Conservation (phyloP, 1,284 basidiomycete genomes). For the Omphalotus olearius region DNA sequence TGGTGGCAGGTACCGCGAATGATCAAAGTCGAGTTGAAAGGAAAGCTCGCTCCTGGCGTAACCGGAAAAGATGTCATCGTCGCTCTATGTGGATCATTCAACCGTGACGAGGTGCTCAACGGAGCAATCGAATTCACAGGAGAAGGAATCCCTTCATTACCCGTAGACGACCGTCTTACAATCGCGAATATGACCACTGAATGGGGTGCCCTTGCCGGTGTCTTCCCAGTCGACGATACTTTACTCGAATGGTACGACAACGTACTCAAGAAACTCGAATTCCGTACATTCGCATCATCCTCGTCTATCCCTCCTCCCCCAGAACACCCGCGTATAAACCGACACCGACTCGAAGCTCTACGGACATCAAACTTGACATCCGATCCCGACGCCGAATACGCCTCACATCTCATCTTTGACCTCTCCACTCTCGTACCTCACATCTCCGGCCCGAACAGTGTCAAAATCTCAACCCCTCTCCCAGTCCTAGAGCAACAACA, state of each 20-base stretch:
- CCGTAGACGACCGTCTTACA: slow-evolving; percentile 91
- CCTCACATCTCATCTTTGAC: slow-evolving; percentile 89
- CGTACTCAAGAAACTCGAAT: slow-evolving; percentile 74
- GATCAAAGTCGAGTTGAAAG: slow-evolving; percentile 91
- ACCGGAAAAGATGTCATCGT: slow-evolving; percentile 99
- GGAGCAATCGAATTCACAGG: slow-evolving; percentile 98
- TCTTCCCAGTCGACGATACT: slow-evolving; percentile 90
- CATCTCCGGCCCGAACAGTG: slow-evolving; percentile 95
- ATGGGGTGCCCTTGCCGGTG: slow-evolving; percentile 95
- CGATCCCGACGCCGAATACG: slow-evolving; percentile 80
- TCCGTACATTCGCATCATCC: slow-evolving; percentile 69
- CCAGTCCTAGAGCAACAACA: slow-evolving; percentile 71
- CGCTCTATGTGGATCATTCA: slow-evolving; percentile 94
- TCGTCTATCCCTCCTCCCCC: slow-evolving; percentile 63
- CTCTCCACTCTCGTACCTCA: slow-evolving; percentile 93
- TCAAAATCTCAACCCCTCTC: slow-evolving; percentile 92
- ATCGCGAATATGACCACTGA: slow-evolving; percentile 99
- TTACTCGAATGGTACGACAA: slow-evolving; percentile 87
- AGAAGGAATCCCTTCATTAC: slow-evolving; percentile 79
- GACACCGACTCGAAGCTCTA: slow-evolving; percentile 65
- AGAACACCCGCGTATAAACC: slow-evolving; percentile 87
- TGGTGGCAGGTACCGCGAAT: slow-evolving; percentile 99
- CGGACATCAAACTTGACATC: slow-evolving; percentile 57
- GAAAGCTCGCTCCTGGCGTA: slow-evolving; percentile 81
- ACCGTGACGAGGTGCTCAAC: slow-evolving; percentile 96